Base-by-base conservation (phyloP, 805 yeast species). In the Diddensiella transvaalensis region DNA sequence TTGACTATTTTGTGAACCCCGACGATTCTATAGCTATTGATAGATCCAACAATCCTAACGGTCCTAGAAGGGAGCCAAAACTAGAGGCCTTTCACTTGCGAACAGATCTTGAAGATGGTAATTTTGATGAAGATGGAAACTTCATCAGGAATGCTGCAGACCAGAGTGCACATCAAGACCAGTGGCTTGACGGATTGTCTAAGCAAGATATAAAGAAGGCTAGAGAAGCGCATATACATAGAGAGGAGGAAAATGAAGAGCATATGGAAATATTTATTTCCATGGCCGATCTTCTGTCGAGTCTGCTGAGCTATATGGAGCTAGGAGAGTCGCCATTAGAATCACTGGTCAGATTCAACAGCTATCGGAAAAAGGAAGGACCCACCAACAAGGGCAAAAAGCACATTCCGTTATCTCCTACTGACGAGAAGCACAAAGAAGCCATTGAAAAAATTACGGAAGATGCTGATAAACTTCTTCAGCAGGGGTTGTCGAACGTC, bases 271-370 rank as follows among this genome's bases (percentile, higher is more conserved):
- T 13, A 13, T 45, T 42, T 1, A 39, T 46, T 0, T 41, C 62
- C 11, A 44, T 54, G 42, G 60, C 61, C 18, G 57, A 57, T 2
- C 49, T 68, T 13, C 42, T 72, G 40, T 48, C 41, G 3, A 52
- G 56, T 1, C 55, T 82, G n/a, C 73, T 82, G 2, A 61, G 49
- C 1, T n/a, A 58, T 0, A 59, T 83, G 35, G 76, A 80, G 41
- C 80, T 84, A 0, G 80, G 77, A 2, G 89, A 83, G 57, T 73
- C 80, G 0, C 74, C 83, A 1, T 53, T 78, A 60, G 87, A 83
- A 56, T 76, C 80, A 1, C 61, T 83, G 29, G 77, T 56, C 55
- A 69, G 71, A 52, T 66, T 65, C 50, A 71, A 62, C 60, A 63
- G 29, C 46, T 46, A 43, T 41, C 65, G 56, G 49, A 50, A 56